Base-by-base conservation (phyloP, 306 rosid genomes). In the Chamaecrista fasciculata region DNA sequence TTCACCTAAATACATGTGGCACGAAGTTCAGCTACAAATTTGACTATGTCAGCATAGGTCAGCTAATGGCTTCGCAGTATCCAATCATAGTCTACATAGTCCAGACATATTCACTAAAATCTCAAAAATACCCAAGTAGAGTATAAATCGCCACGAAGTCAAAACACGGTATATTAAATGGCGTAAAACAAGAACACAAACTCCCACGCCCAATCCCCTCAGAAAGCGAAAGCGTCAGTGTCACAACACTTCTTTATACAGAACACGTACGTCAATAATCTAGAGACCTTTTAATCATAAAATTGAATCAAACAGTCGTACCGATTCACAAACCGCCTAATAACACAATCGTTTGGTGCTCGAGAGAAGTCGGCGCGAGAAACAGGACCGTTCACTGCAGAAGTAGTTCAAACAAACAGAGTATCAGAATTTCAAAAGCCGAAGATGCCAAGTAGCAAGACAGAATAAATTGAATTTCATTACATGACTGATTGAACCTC, bases 1-100 rank as follows among this genome's bases (percentile, higher is more conserved):
- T 57, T 62, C 69, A 75, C 44, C 67, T 34, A 67, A 58, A 39
- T 49, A 10, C 24, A 39, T 34, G 14, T 8, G 3, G 49, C 14
- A 48, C 2, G 18, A 18, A 58, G 7, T 56, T 58, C 44, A 60
- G 29, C 65, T 9, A 28, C 10, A 33, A 34, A 59, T 11, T 59
- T 4, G 18, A 59, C 4, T 1, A 6, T 3, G n/a, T 34, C 65
- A 59, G 23, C 47, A 34, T 19, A 19, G 15, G 16, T 28, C 28
- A 59, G 6, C 65, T 59, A 2, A 19, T 59, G 9, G 46, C 44
- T 57, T 15, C 4, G 40, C 63, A 57, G 16, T 33, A 34, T 33
- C n/a, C 25, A 2, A 14, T 8, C 64, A 58, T 18, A 59, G 16
- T 34, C 28, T 21, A 31, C 64, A 58, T 18, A 59, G 16, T 34